Conservation (phyloP, 106 monocot genomes). For the Hemerocallis citrina region DNA sequence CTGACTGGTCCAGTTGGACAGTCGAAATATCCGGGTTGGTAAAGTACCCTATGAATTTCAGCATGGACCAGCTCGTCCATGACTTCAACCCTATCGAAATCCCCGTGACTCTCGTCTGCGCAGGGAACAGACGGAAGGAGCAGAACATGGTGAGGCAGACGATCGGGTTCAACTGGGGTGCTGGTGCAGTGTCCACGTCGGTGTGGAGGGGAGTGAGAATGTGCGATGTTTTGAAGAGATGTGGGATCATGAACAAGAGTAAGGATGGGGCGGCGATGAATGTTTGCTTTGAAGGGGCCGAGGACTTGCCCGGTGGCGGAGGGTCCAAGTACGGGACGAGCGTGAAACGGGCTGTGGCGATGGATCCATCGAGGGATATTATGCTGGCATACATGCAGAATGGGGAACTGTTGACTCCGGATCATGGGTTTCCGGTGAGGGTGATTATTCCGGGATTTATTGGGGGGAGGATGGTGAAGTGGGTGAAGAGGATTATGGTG, state of each 20-base stretch:
- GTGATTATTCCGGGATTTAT: constrained; percentile 88
- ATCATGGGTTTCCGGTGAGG: constrained; percentile 87
- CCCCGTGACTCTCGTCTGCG: constrained; percentile 91
- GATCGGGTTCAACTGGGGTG: constrained; percentile 93
- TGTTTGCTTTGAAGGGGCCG: constrained; percentile 93
- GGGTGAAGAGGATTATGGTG: constrained; percentile 72
- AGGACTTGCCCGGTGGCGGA: constrained; percentile 83
- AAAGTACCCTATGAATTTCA: constrained; percentile 27
- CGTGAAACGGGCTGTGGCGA: constrained; percentile 55
- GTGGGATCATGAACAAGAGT: constrained; percentile 32
- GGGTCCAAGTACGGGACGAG: constrained; percentile 94
- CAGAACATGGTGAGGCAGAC: constrained; percentile 86
- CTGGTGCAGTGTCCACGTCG: constrained; percentile 65
- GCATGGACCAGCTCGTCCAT: constrained; percentile 53
- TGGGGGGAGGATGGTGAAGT: constrained; percentile 97
- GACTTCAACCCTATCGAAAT: constrained; percentile 50
- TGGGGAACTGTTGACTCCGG: constrained; percentile 65
- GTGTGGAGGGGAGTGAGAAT: constrained; percentile 79
- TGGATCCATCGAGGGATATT: constrained; percentile 75
- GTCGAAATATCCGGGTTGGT: constrained; percentile 67
- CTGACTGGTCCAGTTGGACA: constrained; percentile 54
- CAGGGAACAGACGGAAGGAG: constrained; percentile 94
- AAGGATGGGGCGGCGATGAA: constrained; percentile 22
- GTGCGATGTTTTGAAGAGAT: constrained; percentile 53
- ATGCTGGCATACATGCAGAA: constrained; percentile 94